A percentile compares a stretch with the other conserved stretches of the same genome.
These are phyloP conservation scores for Hypomyces rosellus DNA, from an alignment of 2,329 filamentous ascomycete species.

Conservation along the genomic window DNA sequence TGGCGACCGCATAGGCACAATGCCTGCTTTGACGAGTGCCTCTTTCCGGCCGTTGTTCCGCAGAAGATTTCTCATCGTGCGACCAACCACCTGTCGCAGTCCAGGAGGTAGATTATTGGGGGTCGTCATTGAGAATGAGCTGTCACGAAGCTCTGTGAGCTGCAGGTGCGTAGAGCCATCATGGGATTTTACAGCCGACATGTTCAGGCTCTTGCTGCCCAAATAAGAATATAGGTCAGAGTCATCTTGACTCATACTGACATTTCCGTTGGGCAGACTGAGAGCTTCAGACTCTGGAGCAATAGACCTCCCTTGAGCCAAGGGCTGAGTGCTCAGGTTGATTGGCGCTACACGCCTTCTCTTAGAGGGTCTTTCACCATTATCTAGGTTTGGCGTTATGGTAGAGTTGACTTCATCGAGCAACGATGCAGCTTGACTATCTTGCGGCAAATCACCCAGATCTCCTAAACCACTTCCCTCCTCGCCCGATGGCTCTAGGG, in stretches of 20 bases:
- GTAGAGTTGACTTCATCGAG: too few species aligned
- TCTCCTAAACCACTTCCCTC: too few species aligned
- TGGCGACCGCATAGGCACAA: constrained; percentile 12
- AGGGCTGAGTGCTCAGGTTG: constrained; percentile 14
- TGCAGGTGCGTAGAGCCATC: constrained; percentile 17
- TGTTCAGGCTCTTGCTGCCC: constrained; percentile 26
- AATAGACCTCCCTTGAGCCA: not conserved
- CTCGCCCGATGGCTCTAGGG: too few species aligned
- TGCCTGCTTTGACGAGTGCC: constrained; percentile 9
- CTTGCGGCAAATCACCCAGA: too few species aligned
- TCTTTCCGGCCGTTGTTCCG: constrained; percentile 19
- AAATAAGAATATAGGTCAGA: constrained; percentile 26
- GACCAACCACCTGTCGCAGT: constrained; percentile 37
- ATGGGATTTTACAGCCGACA: constrained; percentile 18
- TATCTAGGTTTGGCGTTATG: not conserved
- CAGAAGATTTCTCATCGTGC: constrained; percentile 35
- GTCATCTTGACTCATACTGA: not conserved
- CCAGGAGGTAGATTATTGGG: constrained; percentile 33
- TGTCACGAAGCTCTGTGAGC: constrained; percentile 14
- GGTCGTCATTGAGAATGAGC: constrained; percentile 22
- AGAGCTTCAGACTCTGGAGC: constrained; percentile 10
- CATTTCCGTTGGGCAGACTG: not conserved
- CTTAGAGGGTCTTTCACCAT: constrained; percentile 16
- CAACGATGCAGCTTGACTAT: too few species aligned
- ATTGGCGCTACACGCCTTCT: constrained; percentile 22